Percentiles rank a stretch among this genome's conserved stretches.
Conservation (phyloP, 2,329 filamentous ascomycete species). For the Allantophomopsis cytisporea region DNA sequence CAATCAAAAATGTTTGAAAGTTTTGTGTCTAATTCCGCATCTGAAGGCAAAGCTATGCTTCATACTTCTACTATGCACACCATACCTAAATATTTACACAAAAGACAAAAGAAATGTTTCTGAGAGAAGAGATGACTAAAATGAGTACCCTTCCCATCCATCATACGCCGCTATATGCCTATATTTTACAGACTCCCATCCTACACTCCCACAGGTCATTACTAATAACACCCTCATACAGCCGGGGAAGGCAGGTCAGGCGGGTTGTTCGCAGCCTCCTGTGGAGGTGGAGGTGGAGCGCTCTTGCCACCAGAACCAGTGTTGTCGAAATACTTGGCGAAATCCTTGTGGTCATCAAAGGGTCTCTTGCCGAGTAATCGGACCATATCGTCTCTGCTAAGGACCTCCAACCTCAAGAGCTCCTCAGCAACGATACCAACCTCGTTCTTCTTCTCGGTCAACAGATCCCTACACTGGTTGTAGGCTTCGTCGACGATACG, state of each 20-base stretch:
- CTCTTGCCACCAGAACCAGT: constrained; percentile 40
- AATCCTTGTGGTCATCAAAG: constrained; percentile 73
- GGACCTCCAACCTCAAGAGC: constrained; percentile 79
- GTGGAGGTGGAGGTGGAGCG: constrained; percentile 41
- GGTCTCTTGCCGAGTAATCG: constrained; percentile 73
- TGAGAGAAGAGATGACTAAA: too few species aligned
- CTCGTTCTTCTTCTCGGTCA: constrained; percentile 77
- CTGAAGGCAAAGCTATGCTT: too few species aligned
- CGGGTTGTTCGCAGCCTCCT: constrained; percentile 19
- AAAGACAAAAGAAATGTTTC: too few species aligned
- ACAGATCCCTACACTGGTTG: constrained; percentile 72
- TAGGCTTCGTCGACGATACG: constrained; percentile 89
- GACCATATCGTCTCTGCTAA: constrained; percentile 85
- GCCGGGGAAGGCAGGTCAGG: constrained; percentile 5
- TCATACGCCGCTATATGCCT: too few species aligned
- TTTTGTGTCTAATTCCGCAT: too few species aligned
- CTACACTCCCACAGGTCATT: too few species aligned
- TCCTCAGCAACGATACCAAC: constrained; percentile 88
- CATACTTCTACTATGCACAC: too few species aligned
- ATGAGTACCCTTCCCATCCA: too few species aligned
- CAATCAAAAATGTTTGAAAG: too few species aligned
- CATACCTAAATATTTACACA: too few species aligned
- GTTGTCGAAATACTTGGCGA: constrained; percentile 72
- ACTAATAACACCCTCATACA: too few species aligned
- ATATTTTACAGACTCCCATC: too few species aligned